Percentiles rank a stretch among this genome's conserved stretches.
phyloP scores from a whole-genome alignment of 441 rosid species.

The Erodium texanum region DNA sequence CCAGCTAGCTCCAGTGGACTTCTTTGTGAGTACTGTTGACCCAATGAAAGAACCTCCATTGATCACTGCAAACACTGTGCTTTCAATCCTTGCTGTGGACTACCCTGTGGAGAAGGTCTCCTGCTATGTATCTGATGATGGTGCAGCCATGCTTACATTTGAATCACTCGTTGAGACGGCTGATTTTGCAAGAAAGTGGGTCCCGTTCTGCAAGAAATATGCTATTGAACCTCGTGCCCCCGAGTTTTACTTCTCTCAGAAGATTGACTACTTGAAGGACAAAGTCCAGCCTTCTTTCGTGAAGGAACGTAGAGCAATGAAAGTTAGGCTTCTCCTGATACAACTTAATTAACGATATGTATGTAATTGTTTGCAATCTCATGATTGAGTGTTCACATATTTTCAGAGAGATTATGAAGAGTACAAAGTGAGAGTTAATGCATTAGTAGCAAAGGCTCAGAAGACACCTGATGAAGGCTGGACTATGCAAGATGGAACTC shows the following conservation, averaged over 20 bases:
- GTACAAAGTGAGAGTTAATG: slow-evolving; percentile 70
- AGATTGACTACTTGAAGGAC: slow-evolving; percentile 71
- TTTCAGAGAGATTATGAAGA: slow-evolving; percentile 92
- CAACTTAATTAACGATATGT: too few relatives aligned
- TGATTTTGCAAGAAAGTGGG: slow-evolving; percentile 92
- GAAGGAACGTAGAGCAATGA: slow-evolving; percentile 79
- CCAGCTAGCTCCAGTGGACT: slow-evolving; percentile 35
- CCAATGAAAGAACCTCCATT: slow-evolving; percentile 94
- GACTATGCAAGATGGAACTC: slow-evolving; percentile 99
- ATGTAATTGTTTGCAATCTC: too few relatives aligned
- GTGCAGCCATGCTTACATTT: slow-evolving; percentile 98
- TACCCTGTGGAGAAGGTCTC: too few relatives aligned
- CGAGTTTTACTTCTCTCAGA: slow-evolving; percentile 79
- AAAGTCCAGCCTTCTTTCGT: slow-evolving; percentile 71
- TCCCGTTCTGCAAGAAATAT: slow-evolving; percentile 84
- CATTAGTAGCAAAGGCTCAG: slow-evolving; percentile 69
- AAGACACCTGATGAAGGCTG: slow-evolving; percentile 98
- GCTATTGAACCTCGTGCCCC: slow-evolving; percentile 95
- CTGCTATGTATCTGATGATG: too few relatives aligned
- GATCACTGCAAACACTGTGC: slow-evolving; percentile 89
- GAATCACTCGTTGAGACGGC: slow-evolving; percentile 95
- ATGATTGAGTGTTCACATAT: not conserved
- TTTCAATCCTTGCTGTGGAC: slow-evolving; percentile 87
- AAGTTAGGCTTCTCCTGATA: slow-evolving; percentile 33
- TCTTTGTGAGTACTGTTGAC: slow-evolving; percentile 93